Evolutionary conservation across 306 rosid genomes (phyloP), one percentile per base, ranked within the genome.

Genomic region (Leucaena leucocephala): DNA sequence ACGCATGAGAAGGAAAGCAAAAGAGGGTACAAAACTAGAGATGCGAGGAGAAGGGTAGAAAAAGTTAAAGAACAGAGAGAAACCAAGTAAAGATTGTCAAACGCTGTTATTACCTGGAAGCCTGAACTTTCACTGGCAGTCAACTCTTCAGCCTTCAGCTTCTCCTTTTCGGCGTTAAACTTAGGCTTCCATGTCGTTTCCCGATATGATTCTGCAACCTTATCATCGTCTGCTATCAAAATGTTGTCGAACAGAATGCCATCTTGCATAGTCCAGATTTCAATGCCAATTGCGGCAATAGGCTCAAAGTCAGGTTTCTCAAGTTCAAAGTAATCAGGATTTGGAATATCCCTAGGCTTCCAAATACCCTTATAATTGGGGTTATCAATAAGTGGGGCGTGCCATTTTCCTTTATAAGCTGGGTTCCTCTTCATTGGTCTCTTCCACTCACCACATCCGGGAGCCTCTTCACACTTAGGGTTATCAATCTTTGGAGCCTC

Each of bases 221-320:
- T 91, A 80, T 91, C 98, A 72, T 93, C 97, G n/a, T 75, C 80
- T 0, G 92, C 88, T 11, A 95, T 93, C 81, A 95, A 72, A 80
- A 95, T 14, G 70, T 95, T 93, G 88, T 95, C 99, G 70, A 95
- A 95, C 84, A 95, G 77, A 42, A 95, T 87, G 57, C 99, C 99
- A 69, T 93, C 96, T 71, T 95, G 98, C 99, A 95, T 95, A 48
- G 99, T 95, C 99, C 99, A 95, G 43, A 95, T 95, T 84, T 95
- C 99, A 88, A 95, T 93, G 61, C 99, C 99, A 57, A 95, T 77
- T 14, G 98, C 97, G 59, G 96, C 93, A 35, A 95, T 83, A 40
- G 98, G 89, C 76, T 95, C 98, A 72, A 93, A 91, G 71, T 91
- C 78, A 15, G 99, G 99, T 44, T 82, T 89, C 65, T 83, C 91